Evolutionary conservation across 31 red algal genomes (phyloP).

Genomic region (Asparagopsis taxiformis): DNA sequence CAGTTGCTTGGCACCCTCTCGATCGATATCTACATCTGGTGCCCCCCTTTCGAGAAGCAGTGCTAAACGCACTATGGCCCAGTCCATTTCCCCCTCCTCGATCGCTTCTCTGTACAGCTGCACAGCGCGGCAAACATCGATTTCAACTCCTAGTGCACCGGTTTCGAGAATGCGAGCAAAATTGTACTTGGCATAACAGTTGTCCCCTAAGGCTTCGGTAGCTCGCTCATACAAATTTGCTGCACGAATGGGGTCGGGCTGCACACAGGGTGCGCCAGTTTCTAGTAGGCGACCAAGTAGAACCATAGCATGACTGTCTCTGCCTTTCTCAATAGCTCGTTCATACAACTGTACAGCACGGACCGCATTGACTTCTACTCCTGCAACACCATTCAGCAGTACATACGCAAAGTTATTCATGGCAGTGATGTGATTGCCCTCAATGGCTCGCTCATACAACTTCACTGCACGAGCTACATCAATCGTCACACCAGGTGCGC

Average conservation of each 20-base stretch:
- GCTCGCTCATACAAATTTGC: not conserved
- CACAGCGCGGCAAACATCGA: not conserved
- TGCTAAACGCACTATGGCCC: not conserved
- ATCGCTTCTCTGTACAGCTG: conserved; percentile 4
- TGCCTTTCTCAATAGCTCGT: not conserved
- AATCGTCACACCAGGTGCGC: not conserved
- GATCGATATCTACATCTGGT: not conserved
- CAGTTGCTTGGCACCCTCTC: not conserved
- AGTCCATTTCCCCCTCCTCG: not conserved
- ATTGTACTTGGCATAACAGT: not conserved
- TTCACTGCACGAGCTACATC: not conserved
- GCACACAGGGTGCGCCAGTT: not conserved
- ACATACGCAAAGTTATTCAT: not conserved
- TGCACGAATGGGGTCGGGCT: not conserved
- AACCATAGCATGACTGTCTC: not conserved
- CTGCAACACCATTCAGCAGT: not conserved
- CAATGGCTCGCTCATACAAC: not conserved
- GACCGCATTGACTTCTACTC: not conserved
- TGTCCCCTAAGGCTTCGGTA: not conserved
- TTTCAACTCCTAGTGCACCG: not conserved
- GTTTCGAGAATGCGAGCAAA: not conserved
- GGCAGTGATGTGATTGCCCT: no score
- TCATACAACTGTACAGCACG: conserved; percentile 2
- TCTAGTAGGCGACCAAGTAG: not conserved
- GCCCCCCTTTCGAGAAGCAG: not conserved